Conservation (phyloP, 345 rosid genomes). For the Lepidium sativum region DNA sequence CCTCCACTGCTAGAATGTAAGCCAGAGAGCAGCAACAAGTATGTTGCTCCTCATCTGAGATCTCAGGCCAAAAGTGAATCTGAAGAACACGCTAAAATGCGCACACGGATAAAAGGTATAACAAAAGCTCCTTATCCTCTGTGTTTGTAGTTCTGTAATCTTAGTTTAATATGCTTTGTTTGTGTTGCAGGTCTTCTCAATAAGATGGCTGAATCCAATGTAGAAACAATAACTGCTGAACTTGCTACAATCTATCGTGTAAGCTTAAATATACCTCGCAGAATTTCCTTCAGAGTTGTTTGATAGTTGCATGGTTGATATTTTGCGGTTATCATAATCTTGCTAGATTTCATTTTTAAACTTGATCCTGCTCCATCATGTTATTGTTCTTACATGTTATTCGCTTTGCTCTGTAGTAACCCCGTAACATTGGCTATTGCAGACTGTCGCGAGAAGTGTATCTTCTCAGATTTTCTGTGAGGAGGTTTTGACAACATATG, state of each 20-base stretch:
- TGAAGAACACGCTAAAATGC: slow-evolving; percentile 60
- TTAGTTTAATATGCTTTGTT: slow-evolving; percentile 6
- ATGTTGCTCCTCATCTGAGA: slow-evolving; percentile 74
- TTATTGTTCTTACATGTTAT: background rate
- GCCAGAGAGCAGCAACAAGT: slow-evolving; percentile 34
- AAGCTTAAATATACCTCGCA: slow-evolving; percentile 21
- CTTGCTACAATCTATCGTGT: slow-evolving; percentile 59
- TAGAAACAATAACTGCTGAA: slow-evolving; percentile 77
- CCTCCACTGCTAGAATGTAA: slow-evolving; percentile 15
- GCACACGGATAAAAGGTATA: slow-evolving; percentile 71
- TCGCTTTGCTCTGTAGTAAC: background rate
- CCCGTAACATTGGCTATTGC: slow-evolving; percentile 19
- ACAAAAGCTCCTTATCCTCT: background rate
- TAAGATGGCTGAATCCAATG: slow-evolving; percentile 77
- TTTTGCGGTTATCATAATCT: background rate
- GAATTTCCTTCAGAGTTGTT: background rate
- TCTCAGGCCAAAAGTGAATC: slow-evolving; percentile 43
- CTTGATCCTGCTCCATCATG: background rate
- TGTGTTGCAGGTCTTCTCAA: slow-evolving; percentile 69
- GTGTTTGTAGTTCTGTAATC: background rate
- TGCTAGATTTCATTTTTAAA: background rate
- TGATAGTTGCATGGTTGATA: background rate
- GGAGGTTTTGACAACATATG: slow-evolving; percentile 74
- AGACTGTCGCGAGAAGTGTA: slow-evolving; percentile 59
- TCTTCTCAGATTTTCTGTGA: slow-evolving; percentile 60